Evolutionary conservation across 2,329 filamentous ascomycete genomes (phyloP).

Genomic region (Coniochaeta sp.): DNA sequence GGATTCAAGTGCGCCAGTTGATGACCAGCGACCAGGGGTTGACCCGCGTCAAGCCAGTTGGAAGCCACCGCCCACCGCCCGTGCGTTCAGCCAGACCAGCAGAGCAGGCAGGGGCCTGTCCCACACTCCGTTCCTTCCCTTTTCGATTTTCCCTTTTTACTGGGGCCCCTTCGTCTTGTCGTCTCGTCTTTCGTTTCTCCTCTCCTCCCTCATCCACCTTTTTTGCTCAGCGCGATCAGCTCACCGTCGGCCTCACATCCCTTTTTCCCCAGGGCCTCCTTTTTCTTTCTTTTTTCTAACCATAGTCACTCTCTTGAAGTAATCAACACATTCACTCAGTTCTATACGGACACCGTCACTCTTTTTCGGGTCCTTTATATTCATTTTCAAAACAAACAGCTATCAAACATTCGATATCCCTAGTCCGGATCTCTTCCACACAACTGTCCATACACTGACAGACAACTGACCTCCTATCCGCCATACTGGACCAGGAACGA

Average conservation of each 20-base stretch:
- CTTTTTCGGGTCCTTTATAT: slow-evolving; percentile 43
- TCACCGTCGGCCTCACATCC: slow-evolving; percentile 16
- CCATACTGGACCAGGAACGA: slow-evolving; percentile 4
- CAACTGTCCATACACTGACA: background rate
- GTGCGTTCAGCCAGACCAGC: background rate
- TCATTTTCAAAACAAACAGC: slow-evolving; percentile 24
- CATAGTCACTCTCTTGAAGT: slow-evolving; percentile 45
- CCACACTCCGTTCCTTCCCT: slow-evolving; percentile 4
- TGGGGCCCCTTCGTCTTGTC: background rate
- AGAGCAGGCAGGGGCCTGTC: too few relatives aligned
- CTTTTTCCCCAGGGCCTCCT: slow-evolving; percentile 13
- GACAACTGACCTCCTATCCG: slow-evolving; percentile 18
- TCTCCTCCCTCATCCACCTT: slow-evolving; percentile 19
- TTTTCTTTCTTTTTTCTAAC: slow-evolving; percentile 37
- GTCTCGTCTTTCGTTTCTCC: slow-evolving; percentile 10
- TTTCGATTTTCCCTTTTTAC: slow-evolving; percentile 3
- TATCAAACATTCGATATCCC: too few relatives aligned
- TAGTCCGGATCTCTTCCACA: background rate
- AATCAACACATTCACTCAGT: slow-evolving; percentile 25
- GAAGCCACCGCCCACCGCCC: too few relatives aligned
- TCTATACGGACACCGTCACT: slow-evolving; percentile 40
- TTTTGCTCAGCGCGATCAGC: slow-evolving; percentile 13
- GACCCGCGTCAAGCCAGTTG: slow-evolving; percentile 1
- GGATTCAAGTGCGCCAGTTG: background rate
- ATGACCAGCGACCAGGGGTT: background rate